Base-by-base conservation (phyloP, 805 yeast species). In the Komagataella phaffii region DNA sequence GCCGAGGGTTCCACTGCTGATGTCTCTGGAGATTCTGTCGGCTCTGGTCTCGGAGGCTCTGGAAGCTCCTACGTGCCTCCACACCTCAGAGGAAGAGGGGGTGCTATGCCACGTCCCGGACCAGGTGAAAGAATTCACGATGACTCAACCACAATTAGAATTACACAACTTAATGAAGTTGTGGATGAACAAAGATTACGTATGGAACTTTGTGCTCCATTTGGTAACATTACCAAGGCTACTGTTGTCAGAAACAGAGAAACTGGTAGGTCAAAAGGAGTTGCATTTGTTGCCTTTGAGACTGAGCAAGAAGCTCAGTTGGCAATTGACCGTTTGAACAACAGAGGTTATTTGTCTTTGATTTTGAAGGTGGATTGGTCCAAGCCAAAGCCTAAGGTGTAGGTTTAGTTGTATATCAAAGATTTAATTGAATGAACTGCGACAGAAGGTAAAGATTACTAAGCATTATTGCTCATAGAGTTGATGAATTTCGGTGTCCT, bases 241-340 rank as follows among this genome's bases (percentile, higher is more conserved):
- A 84, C 85, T 56, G 75, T 93, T 53, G 89, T 89, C 54, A 85
- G 87, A 73, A 87, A 89, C 72, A 85, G 88, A 72, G 96, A 86
- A 61, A 93, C 98, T 24, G 93, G 96, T 57, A 84, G 83, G 68
- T 86, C 96, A 47, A 85, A 88, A 72, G 99, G 99, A 64, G 81
- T 91, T 68, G 98, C 98, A 5, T 93, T 88, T 68, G 95, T 90
- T 57, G 83, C 91, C 54, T 86, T 86, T 66, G 79, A 76, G 54
- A 76, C 81, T 52, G 80, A 80, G 63, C 66, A 68, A 53, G 72
- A 71, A 58, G 99, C 98, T 47, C 83, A 85, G 69, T 67, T 65
- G 57, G 98, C 96, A 50, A 73, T 85, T 69, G 81, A 85, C 56
- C 65, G 65, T 56, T 76, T 89, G 69, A 77, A 93, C 67, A 96